Conservation (phyloP, 2,329 filamentous ascomycete species). For the Cordyceps javanica region DNA sequence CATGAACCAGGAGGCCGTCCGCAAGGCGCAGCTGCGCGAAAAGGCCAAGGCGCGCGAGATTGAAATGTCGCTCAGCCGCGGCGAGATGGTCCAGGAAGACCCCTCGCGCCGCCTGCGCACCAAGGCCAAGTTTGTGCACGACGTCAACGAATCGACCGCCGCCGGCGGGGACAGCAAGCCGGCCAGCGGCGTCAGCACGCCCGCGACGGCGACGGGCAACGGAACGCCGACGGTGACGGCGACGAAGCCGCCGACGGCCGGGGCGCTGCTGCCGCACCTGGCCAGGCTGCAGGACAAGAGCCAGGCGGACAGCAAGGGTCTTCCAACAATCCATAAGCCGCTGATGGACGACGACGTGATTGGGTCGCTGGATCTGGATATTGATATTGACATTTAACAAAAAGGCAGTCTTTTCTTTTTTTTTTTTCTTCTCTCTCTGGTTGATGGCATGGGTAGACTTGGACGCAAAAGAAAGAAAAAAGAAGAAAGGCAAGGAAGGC, state of each 20-base stretch:
- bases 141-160: conserved; percentile 42
- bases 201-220: conserved; percentile 43
- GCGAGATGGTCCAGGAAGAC: conserved; percentile 55
- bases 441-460: no score
- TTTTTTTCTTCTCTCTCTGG: no score
- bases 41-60: conserved; percentile 55
- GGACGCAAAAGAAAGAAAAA: background rate
- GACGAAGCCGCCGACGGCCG: conserved; percentile 27
- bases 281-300: conserved; percentile 48
- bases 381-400: conserved; percentile 77
- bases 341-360: conserved; percentile 91
- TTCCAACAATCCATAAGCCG: conserved; percentile 67
- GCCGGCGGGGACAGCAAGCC: conserved; percentile 36
- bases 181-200: conserved; percentile 43
- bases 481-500: background rate
- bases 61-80: conserved; percentile 55
- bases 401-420: background rate
- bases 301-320: conserved; percentile 50
- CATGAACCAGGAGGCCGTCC: conserved; percentile 82
- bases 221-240: conserved; percentile 45
- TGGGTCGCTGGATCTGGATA: conserved; percentile 78
- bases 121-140: conserved; percentile 61
- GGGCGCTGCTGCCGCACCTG: conserved; percentile 42
- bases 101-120: conserved; percentile 58
- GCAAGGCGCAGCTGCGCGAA: conserved; percentile 82